A percentile compares a stretch with the other conserved stretches of the same genome.
Conservation (phyloP, 176 grass and related monocot species). For the Rhipidocladum racemiflorum region DNA sequence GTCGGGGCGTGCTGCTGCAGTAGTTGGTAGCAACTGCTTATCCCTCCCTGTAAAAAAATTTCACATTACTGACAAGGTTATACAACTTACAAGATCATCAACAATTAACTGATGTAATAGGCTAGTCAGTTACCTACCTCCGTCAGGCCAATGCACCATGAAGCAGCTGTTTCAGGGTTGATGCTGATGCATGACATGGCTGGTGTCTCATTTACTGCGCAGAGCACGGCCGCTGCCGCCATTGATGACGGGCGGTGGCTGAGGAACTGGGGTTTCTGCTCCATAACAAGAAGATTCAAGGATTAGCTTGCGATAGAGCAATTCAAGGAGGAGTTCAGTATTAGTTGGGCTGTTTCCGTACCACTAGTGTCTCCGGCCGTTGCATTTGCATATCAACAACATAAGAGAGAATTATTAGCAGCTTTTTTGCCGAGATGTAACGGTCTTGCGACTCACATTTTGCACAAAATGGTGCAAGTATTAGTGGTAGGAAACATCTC, state of each 20-base stretch:
- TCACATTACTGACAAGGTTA: background rate
- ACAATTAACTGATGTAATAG: background rate
- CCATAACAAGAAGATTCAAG: background rate
- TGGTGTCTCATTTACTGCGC: constrained; percentile 39
- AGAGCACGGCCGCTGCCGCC: constrained; percentile 57
- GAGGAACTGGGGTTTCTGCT: constrained; percentile 44
- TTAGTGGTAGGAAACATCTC: background rate
- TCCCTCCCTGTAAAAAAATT: constrained; percentile 46
- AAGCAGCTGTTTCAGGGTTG: constrained; percentile 34
- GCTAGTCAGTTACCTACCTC: background rate
- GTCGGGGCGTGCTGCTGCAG: background rate
- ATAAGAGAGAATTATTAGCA: background rate
- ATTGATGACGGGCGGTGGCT: constrained; percentile 51
- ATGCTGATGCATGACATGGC: constrained; percentile 31
- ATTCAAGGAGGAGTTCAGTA: background rate
- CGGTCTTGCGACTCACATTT: background rate
- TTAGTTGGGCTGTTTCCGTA: background rate
- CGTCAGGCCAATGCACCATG: constrained; percentile 56
- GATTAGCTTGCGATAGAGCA: background rate
- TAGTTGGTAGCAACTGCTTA: constrained; percentile 54
- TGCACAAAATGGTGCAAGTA: background rate
- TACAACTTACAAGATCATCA: background rate
- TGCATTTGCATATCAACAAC: background rate
- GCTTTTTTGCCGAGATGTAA: background rate
- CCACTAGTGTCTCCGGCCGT: background rate